These are phyloP conservation scores for Coemansia sp. DNA, from an alignment of 192 early-diverging fungal genomes.

Conservation along the genomic window DNA sequence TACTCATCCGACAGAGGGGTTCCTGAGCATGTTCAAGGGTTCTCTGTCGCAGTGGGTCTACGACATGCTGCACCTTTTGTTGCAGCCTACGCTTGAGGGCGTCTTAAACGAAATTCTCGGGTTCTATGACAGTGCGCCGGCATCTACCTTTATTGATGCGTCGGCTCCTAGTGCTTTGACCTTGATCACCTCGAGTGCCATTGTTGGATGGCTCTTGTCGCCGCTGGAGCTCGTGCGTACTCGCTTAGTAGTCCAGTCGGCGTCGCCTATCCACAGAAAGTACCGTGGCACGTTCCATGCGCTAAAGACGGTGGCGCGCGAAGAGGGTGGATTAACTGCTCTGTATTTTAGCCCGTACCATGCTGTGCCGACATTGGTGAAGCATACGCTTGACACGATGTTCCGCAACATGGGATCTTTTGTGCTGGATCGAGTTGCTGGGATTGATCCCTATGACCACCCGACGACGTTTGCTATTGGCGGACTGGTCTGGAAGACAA, in stretches of 20 bases:
- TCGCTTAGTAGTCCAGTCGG: slow-evolving; percentile 80
- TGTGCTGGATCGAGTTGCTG: slow-evolving; percentile 65
- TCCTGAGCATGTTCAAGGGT: slow-evolving; percentile 58
- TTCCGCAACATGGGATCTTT: slow-evolving; percentile 65
- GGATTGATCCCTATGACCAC: slow-evolving; percentile 56
- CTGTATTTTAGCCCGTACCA: slow-evolving; percentile 71
- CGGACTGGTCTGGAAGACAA: slow-evolving; percentile 65
- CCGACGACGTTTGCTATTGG: slow-evolving; percentile 62
- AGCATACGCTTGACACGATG: slow-evolving; percentile 73
- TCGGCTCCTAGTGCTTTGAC: slow-evolving; percentile 65
- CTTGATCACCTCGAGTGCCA: slow-evolving; percentile 65
- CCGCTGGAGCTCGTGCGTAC: slow-evolving; percentile 90
- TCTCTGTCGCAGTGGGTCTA: slow-evolving; percentile 78
- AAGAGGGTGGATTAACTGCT: slow-evolving; percentile 69
- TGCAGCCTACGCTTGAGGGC: slow-evolving; percentile 87
- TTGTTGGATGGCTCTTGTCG: slow-evolving; percentile 78
- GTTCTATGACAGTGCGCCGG: slow-evolving; percentile 75
- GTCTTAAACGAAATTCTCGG: slow-evolving; percentile 85
- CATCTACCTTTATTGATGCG: slow-evolving; percentile 64
- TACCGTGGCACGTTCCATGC: slow-evolving; percentile 81
- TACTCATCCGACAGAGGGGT: slow-evolving; percentile 66
- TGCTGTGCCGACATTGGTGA: slow-evolving; percentile 74
- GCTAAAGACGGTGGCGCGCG: slow-evolving; percentile 68
- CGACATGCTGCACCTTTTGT: slow-evolving; percentile 66
- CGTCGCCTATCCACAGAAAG: slow-evolving; percentile 70